Conservation (phyloP, 2,329 filamentous ascomycete genomes). For the Monosporascus sp. region DNA sequence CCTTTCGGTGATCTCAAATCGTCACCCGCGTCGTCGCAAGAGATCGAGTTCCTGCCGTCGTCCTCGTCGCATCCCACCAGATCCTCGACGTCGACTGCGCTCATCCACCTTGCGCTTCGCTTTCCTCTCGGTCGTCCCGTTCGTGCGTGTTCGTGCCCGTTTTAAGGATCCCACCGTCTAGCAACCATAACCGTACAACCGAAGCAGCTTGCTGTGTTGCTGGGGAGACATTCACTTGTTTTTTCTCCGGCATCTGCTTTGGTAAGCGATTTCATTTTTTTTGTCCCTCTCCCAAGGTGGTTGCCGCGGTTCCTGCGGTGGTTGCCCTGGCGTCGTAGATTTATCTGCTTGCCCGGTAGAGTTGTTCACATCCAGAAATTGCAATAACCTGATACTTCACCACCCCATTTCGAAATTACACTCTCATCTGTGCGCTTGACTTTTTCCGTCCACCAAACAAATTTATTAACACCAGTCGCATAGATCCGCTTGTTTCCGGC, state of each 20-base stretch:
- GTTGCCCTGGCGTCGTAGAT: no score
- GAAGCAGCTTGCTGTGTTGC: slow-evolving; percentile 29
- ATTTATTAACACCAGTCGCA: slow-evolving; percentile 4
- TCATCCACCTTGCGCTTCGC: slow-evolving; percentile 25
- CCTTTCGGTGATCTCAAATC: slow-evolving; percentile 10
- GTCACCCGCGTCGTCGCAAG: slow-evolving; percentile 19
- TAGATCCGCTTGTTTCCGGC: slow-evolving; percentile 1
- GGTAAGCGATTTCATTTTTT: slow-evolving; percentile 41
- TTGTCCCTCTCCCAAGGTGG: slow-evolving; percentile 15
- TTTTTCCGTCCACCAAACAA: neutral
- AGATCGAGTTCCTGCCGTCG: slow-evolving; percentile 22
- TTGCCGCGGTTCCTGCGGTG: neutral
- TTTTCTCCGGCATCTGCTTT: slow-evolving; percentile 76
- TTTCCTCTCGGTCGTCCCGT: slow-evolving; percentile 16
- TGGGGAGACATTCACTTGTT: slow-evolving; percentile 99
- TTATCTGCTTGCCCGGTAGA: no score
- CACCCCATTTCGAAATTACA: no score
- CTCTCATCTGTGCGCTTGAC: neutral
- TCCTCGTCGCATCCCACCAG: slow-evolving; percentile 23
- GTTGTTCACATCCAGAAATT: no score
- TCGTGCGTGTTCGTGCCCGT: slow-evolving; percentile 20
- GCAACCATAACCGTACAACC: slow-evolving; percentile 19
- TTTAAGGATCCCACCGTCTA: slow-evolving; percentile 26
- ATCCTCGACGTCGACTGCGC: slow-evolving; percentile 24
- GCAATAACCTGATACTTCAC: no score